Evolutionary conservation across 169 alveolate species (phyloP).

Genomic region (Plasmodium coatneyi): DNA sequence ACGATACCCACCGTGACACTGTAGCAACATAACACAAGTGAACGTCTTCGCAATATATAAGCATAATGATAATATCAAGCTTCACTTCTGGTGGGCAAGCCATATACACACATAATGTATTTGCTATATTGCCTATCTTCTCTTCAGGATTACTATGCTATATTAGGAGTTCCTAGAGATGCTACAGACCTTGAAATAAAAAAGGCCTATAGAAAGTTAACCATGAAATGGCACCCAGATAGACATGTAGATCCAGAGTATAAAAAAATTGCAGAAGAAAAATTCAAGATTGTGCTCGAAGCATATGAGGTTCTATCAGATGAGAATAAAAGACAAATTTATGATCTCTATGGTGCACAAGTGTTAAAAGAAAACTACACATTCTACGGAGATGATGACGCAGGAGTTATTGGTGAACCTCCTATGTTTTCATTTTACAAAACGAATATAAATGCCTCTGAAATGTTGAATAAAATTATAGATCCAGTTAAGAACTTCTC

Average conservation of each 20-base stretch:
- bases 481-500: slow-evolving; percentile 83
- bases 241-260: slow-evolving; percentile 16
- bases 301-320: slow-evolving; percentile 96
- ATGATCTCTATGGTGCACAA: slow-evolving; percentile 95
- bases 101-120: not conserved
- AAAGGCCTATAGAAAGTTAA: slow-evolving; percentile 92
- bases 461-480: slow-evolving; percentile 82
- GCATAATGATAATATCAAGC: not conserved
- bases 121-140: not conserved
- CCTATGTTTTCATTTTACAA: not conserved
- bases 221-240: slow-evolving; percentile 93
- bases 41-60: not conserved
- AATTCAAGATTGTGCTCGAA: slow-evolving; percentile 91
- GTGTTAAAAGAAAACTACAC: slow-evolving; percentile 91
- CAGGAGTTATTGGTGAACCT: not conserved
- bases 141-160: slow-evolving; percentile 81
- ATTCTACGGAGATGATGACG: not conserved
- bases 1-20: not conserved
- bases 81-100: not conserved
- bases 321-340: slow-evolving; percentile 93
- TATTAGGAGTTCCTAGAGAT: slow-evolving; percentile 80
- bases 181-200: slow-evolving; percentile 89
- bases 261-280: slow-evolving; percentile 84
- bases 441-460: slow-evolving; percentile 85
- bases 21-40: not conserved